A percentile compares a stretch with the other conserved stretches of the same genome.
These are phyloP conservation scores for Cercospora nicotianae DNA, from an alignment of 2,329 filamentous ascomycete genomes.

Conservation along the genomic window DNA sequence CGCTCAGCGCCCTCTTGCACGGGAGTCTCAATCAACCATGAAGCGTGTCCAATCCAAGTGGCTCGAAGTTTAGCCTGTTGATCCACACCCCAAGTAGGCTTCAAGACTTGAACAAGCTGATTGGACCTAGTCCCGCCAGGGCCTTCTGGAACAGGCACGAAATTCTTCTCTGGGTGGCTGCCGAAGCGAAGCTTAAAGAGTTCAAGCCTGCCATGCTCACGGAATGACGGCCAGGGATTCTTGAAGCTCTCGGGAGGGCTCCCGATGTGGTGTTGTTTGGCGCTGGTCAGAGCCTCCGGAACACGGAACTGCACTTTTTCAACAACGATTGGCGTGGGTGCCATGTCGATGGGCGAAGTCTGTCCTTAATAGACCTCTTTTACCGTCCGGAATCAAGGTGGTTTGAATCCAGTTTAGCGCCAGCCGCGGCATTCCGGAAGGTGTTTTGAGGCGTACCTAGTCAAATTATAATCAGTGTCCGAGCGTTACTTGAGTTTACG, in stretches of 20 bases:
- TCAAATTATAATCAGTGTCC: too few relatives aligned
- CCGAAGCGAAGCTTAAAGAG: slow-evolving; percentile 43
- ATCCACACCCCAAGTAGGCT: slow-evolving; percentile 43
- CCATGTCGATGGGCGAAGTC: neutral
- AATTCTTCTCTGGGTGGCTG: slow-evolving; percentile 43
- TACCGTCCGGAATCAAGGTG: too few relatives aligned
- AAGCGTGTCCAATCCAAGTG: slow-evolving; percentile 56
- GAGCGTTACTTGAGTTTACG: too few relatives aligned
- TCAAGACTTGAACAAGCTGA: slow-evolving; percentile 46
- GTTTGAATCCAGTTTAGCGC: too few relatives aligned
- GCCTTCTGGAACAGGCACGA: slow-evolving; percentile 48
- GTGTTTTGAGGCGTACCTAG: too few relatives aligned
- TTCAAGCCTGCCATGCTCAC: slow-evolving; percentile 27
- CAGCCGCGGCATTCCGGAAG: too few relatives aligned
- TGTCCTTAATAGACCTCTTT: too few relatives aligned
- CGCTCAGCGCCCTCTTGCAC: slow-evolving; percentile 35
- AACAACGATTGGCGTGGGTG: slow-evolving; percentile 4
- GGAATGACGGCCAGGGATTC: slow-evolving; percentile 52
- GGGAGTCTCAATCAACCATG: slow-evolving; percentile 50
- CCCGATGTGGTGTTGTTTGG: slow-evolving; percentile 45
- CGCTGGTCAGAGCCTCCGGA: slow-evolving; percentile 18
- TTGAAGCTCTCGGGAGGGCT: slow-evolving; percentile 48
- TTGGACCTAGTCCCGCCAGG: slow-evolving; percentile 34
- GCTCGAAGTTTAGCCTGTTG: slow-evolving; percentile 42
- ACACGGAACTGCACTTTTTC: slow-evolving; percentile 12